Base-by-base conservation (phyloP, 2,329 filamentous ascomycete species). In the Xylaria sp. region DNA sequence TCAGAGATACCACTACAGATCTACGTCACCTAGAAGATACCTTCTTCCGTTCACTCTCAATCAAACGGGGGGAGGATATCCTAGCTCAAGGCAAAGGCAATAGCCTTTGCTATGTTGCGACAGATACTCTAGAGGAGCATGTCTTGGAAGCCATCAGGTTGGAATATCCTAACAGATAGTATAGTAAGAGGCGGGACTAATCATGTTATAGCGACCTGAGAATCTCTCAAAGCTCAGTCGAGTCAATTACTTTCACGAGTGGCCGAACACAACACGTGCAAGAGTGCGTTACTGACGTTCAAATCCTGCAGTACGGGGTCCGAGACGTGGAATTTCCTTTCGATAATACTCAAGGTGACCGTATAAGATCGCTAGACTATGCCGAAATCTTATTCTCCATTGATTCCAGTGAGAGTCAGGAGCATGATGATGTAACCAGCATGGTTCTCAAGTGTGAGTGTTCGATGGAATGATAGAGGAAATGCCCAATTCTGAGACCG, bases 351-450 rank as follows among this genome's bases (percentile, higher is more conserved):
- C 45, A 49, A 51, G 4, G 14, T 21, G 38, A 42, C 17, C 49
- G 35, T n/a, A 28, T 53, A 19, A 37, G 45, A 12, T 61, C 55
- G 6, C 40, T 67, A 21, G 60, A 69, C 15, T 64, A 66, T 37
- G 62, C 67, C n/a, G 57, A 67, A 21, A 43, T 67, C 12, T n/a
- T 67, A 25, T 51, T 67, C 35, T 57, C 60, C 31, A 66, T 65
- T 11, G 52, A 53, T 4, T 23, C 52, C 3, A 15, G 64, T 4
- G 53, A 67, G 12, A 57, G 56, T 15, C 21, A 35, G 28, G 52
- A 49, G 42, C 21, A 42, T 4, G 31, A 19, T 38, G 62, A 67
- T 23, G 46, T 64, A 15, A n/a, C 49, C 19, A 65, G 35, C 15
- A 66, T 49, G 33, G 40, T 55, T 2, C 60, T 69, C 33, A 59